Evolutionary conservation across 345 rosid species (phyloP), one percentile per base, ranked within the genome.

Genomic region (Aquilaria malaccensis): DNA sequence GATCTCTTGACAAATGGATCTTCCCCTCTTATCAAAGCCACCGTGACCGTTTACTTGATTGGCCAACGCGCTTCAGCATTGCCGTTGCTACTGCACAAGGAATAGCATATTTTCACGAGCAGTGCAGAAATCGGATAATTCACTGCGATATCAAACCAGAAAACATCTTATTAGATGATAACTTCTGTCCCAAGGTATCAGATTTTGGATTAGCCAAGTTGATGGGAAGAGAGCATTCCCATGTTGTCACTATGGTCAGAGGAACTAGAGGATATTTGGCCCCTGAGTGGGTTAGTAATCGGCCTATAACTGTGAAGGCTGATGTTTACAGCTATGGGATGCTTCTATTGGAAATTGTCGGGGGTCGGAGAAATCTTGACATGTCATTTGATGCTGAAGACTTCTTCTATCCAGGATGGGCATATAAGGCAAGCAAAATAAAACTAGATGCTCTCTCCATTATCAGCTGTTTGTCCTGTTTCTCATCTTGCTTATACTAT

Each of bases 371-470:
- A 72, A 90, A 85, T 68, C 83, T 87, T 4, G 97, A 87, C 72
- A 75, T 83, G 79, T 80, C 90, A 2, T 79, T 33, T 11, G 59
- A 78, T 2, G 80, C 75, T 43, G 87, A 84, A 2, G 79, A 79
- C 46, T 92, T 92, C 84, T 92, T 83, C 65, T 89, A 79, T 60
- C 96, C 96, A 7, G 93, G 96, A 52, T 83, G 87, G 93, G 95
- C 96, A 13, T 89, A 69, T 22, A 92, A 92, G 89, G 95, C 88
- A 70, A 33, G 56, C 32, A 45, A 14, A 66, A 29, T n/a, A 13
- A 59, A 14, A 6, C 33, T 13, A 61, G 9, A 68, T 33, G 3
- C 9, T 9, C 1, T 37, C 4, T 52, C 10, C 2, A 13, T 33
- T 41, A 6, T 41, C 30, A 58, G 13, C n/a, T 4, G 41, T 29